phyloP scores from a whole-genome alignment of 2,329 filamentous ascomycete genomes.

The Claviceps cyperi region DNA sequence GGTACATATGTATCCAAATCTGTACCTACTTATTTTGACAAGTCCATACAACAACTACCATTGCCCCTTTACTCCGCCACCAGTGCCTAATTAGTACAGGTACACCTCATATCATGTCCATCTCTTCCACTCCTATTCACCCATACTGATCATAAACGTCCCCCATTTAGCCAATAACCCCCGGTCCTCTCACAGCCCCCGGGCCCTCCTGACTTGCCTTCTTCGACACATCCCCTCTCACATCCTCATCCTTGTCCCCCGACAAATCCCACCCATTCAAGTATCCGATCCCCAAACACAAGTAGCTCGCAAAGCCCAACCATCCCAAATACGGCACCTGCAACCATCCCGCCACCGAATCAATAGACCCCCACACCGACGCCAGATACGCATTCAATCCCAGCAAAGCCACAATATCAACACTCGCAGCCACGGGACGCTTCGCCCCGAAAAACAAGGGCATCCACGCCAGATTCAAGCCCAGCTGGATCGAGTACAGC shows the following conservation, averaged over 20 bases:
- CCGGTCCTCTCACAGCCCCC: too few species aligned
- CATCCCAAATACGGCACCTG: constrained; percentile 74
- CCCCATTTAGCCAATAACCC: too few species aligned
- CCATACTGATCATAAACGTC: too few species aligned
- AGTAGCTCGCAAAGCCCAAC: constrained; percentile 77
- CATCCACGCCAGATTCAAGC: constrained; percentile 78
- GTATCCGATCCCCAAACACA: constrained; percentile 54
- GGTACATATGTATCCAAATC: too few species aligned
- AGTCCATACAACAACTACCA: too few species aligned
- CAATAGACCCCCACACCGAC: constrained; percentile 62
- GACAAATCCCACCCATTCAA: constrained; percentile 54
- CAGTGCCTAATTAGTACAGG: too few species aligned
- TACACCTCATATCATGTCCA: too few species aligned
- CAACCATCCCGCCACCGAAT: constrained; percentile 56
- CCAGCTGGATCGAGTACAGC: constrained; percentile 75
- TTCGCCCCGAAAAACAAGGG: constrained; percentile 78
- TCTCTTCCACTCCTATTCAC: too few species aligned
- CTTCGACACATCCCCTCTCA: too few species aligned
- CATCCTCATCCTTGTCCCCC: constrained; percentile 14
- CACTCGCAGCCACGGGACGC: constrained; percentile 57
- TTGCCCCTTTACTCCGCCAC: too few species aligned
- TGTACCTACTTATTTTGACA: too few species aligned
- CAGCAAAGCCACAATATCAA: constrained; percentile 58
- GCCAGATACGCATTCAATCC: constrained; percentile 61
- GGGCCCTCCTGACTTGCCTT: too few species aligned